phyloP scores from a whole-genome alignment of 257 asterid species.

The Solanum arcanum region DNA sequence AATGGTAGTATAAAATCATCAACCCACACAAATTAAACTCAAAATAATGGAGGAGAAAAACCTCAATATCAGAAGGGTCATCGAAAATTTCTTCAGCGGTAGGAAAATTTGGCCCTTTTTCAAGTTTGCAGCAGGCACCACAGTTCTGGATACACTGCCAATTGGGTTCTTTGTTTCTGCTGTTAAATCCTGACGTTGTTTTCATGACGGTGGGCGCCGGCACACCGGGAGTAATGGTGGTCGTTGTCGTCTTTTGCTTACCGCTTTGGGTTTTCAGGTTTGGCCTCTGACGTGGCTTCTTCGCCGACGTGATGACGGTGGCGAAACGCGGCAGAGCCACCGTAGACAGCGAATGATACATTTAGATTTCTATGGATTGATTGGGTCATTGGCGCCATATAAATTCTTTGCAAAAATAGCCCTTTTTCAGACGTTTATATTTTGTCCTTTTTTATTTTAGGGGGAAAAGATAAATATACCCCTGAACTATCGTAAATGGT shows the following conservation, averaged over 20 bases:
- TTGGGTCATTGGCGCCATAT: not conserved
- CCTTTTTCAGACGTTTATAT: not conserved
- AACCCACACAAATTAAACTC: not conserved
- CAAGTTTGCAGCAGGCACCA: constrained; percentile 94
- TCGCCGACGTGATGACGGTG: constrained; percentile 25
- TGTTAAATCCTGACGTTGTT: constrained; percentile 42
- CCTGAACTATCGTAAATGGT: no score
- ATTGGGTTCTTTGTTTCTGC: constrained; percentile 47
- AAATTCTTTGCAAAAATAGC: not conserved
- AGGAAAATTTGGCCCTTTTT: constrained; percentile 78
- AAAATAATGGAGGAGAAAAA: constrained; percentile 4
- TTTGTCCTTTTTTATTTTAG: not conserved
- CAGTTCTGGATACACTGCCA: constrained; percentile 82
- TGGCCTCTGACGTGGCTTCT: constrained; percentile 13
- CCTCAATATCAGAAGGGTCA: constrained; percentile 74
- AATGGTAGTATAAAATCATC: not conserved
- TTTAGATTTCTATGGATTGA: constrained; percentile 2
- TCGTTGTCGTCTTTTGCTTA: constrained; percentile 5
- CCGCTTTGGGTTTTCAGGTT: constrained; percentile 9
- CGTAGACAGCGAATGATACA: constrained; percentile 15
- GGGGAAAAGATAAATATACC: no score
- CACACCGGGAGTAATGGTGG: constrained; percentile 4
- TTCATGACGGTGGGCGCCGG: not conserved
- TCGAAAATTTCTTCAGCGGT: constrained; percentile 72
- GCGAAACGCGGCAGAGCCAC: constrained; percentile 31